Percentiles rank a stretch among this genome's conserved stretches.
These are phyloP conservation scores for Dioscorea zingiberensis DNA, from an alignment of 106 monocot species.

Conservation along the genomic window DNA sequence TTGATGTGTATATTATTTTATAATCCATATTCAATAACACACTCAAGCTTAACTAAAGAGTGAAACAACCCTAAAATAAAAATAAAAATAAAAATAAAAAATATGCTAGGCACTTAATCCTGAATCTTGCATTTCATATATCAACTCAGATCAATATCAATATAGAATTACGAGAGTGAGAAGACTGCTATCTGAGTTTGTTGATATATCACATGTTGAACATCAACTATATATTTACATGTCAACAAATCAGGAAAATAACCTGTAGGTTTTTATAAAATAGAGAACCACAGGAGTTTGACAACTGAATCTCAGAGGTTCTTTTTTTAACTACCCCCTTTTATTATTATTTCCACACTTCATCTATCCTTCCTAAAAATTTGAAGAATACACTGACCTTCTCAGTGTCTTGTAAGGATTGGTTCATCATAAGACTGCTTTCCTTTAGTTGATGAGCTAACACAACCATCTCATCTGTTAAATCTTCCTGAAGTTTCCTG, in stretches of 20 bases:
- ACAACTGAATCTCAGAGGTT: neutral
- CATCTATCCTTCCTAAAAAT: neutral
- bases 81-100: too few species aligned
- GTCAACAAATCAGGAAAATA: neutral
- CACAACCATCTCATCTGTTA: slow-evolving; percentile 94
- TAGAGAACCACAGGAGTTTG: neutral
- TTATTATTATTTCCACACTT: neutral
- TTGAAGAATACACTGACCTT: slow-evolving; percentile 32
- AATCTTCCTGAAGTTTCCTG: slow-evolving; percentile 93
- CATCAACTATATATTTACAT: neutral
- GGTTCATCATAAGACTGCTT: slow-evolving; percentile 79
- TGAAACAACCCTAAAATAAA: too few species aligned
- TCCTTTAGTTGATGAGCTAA: slow-evolving; percentile 90
- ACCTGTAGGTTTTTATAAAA: neutral
- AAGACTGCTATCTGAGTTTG: too few species aligned
- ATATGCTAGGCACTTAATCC: too few species aligned
- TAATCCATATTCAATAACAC: too few species aligned
- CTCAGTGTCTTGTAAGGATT: slow-evolving; percentile 79
- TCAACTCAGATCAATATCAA: too few species aligned
- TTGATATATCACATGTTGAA: too few species aligned
- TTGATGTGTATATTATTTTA: too few species aligned
- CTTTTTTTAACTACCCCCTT: neutral
- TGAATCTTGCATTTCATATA: too few species aligned
- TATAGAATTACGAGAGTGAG: too few species aligned
- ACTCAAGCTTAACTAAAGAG: too few species aligned